Evolutionary conservation across 768 basidiomycete species (phyloP).

Genomic region (Neoboletus subvelutipes): DNA sequence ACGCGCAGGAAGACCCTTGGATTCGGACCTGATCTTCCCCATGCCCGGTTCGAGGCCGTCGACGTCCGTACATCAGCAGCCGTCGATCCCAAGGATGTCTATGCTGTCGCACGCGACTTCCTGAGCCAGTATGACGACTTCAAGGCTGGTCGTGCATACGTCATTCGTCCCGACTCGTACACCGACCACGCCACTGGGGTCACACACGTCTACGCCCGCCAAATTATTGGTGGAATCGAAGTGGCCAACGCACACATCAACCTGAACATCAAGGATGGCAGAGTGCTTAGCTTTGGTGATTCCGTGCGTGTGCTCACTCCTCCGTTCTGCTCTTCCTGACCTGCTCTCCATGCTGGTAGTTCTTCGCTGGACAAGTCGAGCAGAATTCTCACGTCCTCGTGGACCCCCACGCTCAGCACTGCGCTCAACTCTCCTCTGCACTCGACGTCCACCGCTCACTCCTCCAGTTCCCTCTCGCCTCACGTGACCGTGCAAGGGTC

Average conservation of each 20-base stretch:
- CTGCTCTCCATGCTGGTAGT: conserved; percentile 42
- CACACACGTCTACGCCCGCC: conserved; percentile 85
- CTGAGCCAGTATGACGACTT: conserved; percentile 41
- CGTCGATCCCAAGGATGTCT: conserved; percentile 45
- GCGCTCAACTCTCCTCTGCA: too few relatives aligned
- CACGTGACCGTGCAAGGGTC: conserved; percentile 6
- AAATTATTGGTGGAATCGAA: conserved; percentile 82
- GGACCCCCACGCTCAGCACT: too few relatives aligned
- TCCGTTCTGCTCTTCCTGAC: conserved; percentile 9
- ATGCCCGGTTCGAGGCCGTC: conserved; percentile 63
- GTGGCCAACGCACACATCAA: conserved; percentile 92
- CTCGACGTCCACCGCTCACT: conserved; percentile 25
- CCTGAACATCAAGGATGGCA: conserved; percentile 83
- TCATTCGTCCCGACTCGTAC: conserved; percentile 80
- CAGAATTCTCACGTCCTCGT: conserved; percentile 7
- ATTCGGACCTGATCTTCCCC: conserved; percentile 80
- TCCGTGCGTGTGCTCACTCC: conserved; percentile 53
- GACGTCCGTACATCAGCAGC: conserved; percentile 38
- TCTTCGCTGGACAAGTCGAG: conserved; percentile 61
- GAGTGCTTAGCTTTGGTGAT: conserved; percentile 82
- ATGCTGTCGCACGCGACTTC: conserved; percentile 63
- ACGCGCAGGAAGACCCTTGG: conserved; percentile 85
- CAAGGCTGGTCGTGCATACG: conserved; percentile 42
- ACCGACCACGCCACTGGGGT: conserved; percentile 84
- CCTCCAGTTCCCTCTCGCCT: conserved; percentile 21